Conservation (phyloP, 768 basidiomycete genomes). For the Termitomyces sp. region DNA sequence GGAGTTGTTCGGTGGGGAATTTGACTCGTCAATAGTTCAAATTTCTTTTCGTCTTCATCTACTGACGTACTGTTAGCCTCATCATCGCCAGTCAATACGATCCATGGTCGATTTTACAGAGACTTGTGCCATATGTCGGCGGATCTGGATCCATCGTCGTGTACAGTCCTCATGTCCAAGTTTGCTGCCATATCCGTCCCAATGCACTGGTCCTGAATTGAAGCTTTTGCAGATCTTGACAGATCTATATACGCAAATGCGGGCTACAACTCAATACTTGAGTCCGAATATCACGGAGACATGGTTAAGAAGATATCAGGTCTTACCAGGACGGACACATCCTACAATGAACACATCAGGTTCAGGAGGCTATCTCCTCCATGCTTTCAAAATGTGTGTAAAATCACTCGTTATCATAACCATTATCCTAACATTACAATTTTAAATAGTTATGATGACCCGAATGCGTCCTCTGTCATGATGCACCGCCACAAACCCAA, state of each 20-base stretch:
- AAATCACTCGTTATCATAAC: neutral
- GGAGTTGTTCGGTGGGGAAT: constrained; percentile 82
- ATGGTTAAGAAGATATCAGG: constrained; percentile 88
- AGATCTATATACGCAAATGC: constrained; percentile 67
- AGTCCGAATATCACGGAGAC: constrained; percentile 78
- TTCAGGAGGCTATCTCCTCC: constrained; percentile 82
- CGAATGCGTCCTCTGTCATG: constrained; percentile 48
- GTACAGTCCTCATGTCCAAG: constrained; percentile 79
- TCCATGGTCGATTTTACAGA: constrained; percentile 71
- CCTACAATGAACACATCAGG: constrained; percentile 90
- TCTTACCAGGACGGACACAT: constrained; percentile 94
- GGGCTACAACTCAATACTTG: constrained; percentile 60
- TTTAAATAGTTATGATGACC: constrained; percentile 53
- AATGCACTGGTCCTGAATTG: neutral
- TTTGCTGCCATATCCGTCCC: constrained; percentile 19
- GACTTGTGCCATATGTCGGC: constrained; percentile 66
- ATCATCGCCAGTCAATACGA: constrained; percentile 84
- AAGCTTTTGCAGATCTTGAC: constrained; percentile 52
- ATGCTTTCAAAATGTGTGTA: constrained; percentile 78
- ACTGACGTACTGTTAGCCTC: constrained; percentile 39
- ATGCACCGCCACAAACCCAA: constrained; percentile 39
- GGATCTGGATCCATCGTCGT: constrained; percentile 87
- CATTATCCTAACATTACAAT: neutral
- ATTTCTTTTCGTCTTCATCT: neutral
- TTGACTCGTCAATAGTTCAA: constrained; percentile 63